Percentiles rank a stretch among this genome's conserved stretches.
These are phyloP conservation scores for Quercus mongolica DNA, from an alignment of 306 rosid species.

Conservation along the genomic window DNA sequence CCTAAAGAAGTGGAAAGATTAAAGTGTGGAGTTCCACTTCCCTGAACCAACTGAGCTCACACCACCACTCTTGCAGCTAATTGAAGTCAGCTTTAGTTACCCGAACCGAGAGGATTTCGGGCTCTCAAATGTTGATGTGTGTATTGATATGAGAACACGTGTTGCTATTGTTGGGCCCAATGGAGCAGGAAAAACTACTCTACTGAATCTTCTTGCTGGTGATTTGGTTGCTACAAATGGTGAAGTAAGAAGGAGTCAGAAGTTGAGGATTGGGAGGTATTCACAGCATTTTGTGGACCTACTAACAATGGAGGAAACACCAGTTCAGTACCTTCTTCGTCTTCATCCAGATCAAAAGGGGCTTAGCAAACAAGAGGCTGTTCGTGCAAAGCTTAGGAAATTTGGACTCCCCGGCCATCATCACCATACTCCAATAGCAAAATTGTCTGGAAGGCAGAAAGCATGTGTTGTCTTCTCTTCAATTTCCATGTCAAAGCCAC, in stretches of 20 bases:
- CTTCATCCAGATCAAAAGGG: conserved; percentile 15
- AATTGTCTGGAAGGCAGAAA: conserved; percentile 64
- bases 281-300: conserved; percentile 70
- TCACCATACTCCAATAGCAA: conserved; percentile 64
- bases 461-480: conserved; percentile 75
- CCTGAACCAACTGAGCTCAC: conserved; percentile 77
- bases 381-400: too few relatives aligned
- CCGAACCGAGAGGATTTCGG: conserved; percentile 31
- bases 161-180: conserved; percentile 73
- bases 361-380: too few relatives aligned
- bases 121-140: conserved; percentile 52
- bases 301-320: conserved; percentile 66
- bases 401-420: conserved; percentile 45
- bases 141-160: conserved; percentile 60
- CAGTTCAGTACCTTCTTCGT: conserved; percentile 60
- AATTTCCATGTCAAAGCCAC: conserved; percentile 82
- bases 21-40: conserved; percentile 62
- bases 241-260: too few relatives aligned
- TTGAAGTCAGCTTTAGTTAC: conserved; percentile 16
- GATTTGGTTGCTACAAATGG: too few relatives aligned
- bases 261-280: too few relatives aligned
- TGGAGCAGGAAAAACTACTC: conserved; percentile 66
- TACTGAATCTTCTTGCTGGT: too few relatives aligned
- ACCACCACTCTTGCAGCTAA: conserved; percentile 66
- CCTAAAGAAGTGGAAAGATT: conserved; percentile 64